Evolutionary conservation across 2,329 filamentous ascomycete genomes (phyloP).

Genomic region (Penicillium sp.): DNA sequence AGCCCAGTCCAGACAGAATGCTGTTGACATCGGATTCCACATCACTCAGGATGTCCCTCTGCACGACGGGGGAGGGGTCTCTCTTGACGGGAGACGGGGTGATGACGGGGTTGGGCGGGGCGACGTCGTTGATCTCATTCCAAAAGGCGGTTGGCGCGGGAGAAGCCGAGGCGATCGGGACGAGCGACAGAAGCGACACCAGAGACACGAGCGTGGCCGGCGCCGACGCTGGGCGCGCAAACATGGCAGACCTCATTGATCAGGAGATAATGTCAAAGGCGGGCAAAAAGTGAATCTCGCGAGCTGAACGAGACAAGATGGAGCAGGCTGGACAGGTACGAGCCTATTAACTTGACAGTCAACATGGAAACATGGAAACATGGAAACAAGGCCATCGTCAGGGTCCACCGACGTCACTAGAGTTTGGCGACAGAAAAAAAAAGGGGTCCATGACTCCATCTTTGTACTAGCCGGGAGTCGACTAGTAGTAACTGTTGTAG

Average conservation of each 20-base stretch:
- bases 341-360: too few relatives aligned
- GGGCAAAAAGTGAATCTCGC: too few relatives aligned
- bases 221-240: background rate
- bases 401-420: too few relatives aligned
- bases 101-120: background rate
- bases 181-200: background rate
- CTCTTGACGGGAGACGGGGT: background rate
- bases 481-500: too few relatives aligned
- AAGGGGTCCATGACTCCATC: too few relatives aligned
- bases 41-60: background rate
- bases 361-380: too few relatives aligned
- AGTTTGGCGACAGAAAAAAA: too few relatives aligned
- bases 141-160: background rate
- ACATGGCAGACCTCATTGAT: background rate
- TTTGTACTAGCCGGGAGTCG: too few relatives aligned
- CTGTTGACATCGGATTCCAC: background rate
- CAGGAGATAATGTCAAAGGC: background rate
- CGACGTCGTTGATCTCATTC: background rate
- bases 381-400: too few relatives aligned
- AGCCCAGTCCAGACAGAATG: conserved; percentile 14
- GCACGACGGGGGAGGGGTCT: background rate
- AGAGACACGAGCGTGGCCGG: background rate
- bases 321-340: too few relatives aligned
- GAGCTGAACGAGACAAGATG: too few relatives aligned
- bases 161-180: background rate